Evolutionary conservation across 192 early-diverging fungal genomes (phyloP).

Genomic region (Coemansia sp.): DNA sequence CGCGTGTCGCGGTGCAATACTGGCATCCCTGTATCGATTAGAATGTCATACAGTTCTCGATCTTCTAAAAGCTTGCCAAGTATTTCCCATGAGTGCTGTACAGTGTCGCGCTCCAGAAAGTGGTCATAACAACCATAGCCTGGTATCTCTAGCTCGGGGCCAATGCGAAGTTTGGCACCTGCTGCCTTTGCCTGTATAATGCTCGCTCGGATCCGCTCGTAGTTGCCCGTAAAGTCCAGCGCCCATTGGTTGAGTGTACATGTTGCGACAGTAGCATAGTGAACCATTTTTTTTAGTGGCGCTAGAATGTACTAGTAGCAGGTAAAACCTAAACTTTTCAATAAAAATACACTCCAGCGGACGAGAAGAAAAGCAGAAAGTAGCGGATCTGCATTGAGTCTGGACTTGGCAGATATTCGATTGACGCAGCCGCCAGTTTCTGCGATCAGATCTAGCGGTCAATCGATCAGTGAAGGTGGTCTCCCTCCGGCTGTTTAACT

Average conservation of each 20-base stretch:
- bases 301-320: background rate
- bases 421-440: no score
- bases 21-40: conserved; percentile 96
- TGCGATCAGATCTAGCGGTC: no score
- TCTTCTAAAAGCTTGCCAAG: conserved; percentile 70
- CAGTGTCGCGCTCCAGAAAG: conserved; percentile 94
- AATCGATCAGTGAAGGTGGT: no score
- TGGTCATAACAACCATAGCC: conserved; percentile 99
- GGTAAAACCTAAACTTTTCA: no score
- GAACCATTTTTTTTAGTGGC: conserved; percentile 20
- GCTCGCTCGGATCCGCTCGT: conserved; percentile 78
- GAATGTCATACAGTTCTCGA: conserved; percentile 69
- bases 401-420: no score
- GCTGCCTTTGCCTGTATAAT: conserved; percentile 77
- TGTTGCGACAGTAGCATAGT: conserved; percentile 71
- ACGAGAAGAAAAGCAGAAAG: background rate
- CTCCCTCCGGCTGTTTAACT: no score
- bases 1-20: conserved; percentile 85
- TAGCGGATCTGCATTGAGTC: no score
- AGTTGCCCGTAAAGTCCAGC: conserved; percentile 94
- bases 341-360: background rate
- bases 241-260: conserved; percentile 94
- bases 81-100: conserved; percentile 92
- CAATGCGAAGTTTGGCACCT: conserved; percentile 82
- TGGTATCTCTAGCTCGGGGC: conserved; percentile 94